Conservation (phyloP, 192 early-diverging fungal genomes). For the Backusella tuberculispora region DNA sequence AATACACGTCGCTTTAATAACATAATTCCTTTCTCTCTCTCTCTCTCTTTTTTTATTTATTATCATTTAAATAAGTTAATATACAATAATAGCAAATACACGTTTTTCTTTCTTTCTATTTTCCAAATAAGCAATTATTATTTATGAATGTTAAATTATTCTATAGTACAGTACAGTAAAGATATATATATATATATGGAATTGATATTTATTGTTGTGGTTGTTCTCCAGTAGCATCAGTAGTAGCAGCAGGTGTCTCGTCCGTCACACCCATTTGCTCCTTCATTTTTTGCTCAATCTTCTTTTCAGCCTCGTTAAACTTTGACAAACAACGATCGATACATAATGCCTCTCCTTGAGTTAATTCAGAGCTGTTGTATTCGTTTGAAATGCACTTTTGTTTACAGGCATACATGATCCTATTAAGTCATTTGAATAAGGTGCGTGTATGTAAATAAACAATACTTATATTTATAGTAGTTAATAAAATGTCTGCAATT, state of each 20-base stretch:
- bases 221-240: neutral
- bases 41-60: too few species aligned
- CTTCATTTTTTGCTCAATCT: conserved; percentile 79
- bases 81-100: too few species aligned
- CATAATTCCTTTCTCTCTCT: too few species aligned
- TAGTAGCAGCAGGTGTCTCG: neutral
- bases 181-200: neutral
- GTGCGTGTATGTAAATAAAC: too few species aligned
- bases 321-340: conserved; percentile 89
- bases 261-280: conserved; percentile 40
- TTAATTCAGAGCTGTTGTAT: conserved; percentile 78
- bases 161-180: conserved; percentile 2
- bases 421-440: conserved; percentile 30
- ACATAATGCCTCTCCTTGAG: conserved; percentile 92
- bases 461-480: neutral
- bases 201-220: conserved; percentile 5
- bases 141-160: neutral
- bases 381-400: conserved; percentile 82
- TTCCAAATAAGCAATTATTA: too few species aligned
- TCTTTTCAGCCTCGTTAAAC: conserved; percentile 85
- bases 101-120: too few species aligned
- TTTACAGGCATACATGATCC: conserved; percentile 82
- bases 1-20: too few species aligned
- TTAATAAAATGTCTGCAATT: neutral
- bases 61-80: too few species aligned